phyloP scores from a whole-genome alignment of 2,329 filamentous ascomycete genomes.

The Cadophora sp. region DNA sequence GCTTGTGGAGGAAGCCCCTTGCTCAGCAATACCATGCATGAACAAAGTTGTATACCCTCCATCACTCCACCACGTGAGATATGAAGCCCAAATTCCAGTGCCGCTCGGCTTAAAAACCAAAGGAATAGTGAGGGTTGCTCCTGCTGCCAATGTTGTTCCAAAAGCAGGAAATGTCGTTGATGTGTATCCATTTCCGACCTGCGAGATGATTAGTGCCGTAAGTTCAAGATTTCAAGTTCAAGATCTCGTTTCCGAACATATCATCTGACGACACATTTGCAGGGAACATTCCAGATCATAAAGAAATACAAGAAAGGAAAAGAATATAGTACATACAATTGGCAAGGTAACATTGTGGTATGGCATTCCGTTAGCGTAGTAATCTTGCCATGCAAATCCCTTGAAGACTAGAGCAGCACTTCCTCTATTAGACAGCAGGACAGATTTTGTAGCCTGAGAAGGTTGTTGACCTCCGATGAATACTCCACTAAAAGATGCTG shows the following conservation, averaged over 20 bases:
- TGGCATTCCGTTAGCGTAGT: conserved; percentile 15
- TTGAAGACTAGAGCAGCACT: conserved; percentile 5
- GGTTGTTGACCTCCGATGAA: conserved; percentile 14
- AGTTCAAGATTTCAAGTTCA: neutral
- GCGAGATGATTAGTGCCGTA: neutral
- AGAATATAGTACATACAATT: neutral
- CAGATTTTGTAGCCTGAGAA: neutral
- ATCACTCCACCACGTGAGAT: conserved; percentile 18
- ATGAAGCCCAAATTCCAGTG: conserved; percentile 18
- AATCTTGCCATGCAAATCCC: conserved; percentile 19
- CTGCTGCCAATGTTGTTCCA: conserved; percentile 5
- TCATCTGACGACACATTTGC: neutral
- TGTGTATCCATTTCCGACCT: conserved; percentile 8
- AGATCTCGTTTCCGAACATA: neutral
- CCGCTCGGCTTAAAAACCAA: conserved; percentile 14
- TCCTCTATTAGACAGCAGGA: conserved; percentile 6
- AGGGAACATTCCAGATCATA: neutral
- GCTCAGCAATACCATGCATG: conserved; percentile 14
- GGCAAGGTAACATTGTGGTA: conserved; percentile 17
- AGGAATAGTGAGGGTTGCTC: conserved; percentile 6
- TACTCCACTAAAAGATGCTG: conserved; percentile 12
- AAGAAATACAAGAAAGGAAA: neutral
- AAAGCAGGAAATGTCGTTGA: conserved; percentile 10
- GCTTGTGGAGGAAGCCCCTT: conserved; percentile 9
- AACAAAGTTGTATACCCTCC: conserved; percentile 18